Evolutionary conservation across 2,329 filamentous ascomycete species (phyloP), one percentile per base, ranked within the genome.

Genomic region (Penicillium sp.): DNA sequence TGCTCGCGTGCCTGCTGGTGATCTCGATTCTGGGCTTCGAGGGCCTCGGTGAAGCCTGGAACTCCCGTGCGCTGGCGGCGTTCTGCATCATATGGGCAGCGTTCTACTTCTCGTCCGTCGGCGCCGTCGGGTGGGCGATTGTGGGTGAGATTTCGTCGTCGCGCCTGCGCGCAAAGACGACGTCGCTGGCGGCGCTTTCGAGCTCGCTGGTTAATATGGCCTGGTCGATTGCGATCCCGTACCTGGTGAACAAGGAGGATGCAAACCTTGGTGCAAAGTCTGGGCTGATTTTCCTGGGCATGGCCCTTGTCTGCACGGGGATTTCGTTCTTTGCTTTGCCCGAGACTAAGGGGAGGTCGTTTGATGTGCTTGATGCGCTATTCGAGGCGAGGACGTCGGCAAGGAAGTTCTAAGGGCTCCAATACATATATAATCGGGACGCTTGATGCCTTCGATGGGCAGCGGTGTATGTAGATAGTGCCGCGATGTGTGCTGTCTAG

Each of bases 41-140:
- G 51, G 51, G 51, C 15, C 31, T 54, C 13, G 51, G 51, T n/a
- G 29, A 41, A 17, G 51, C 26, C 4, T 54, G 51, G 51, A 54
- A 54, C 31, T 54, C 35, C 51, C 51, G 30, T 7, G 3, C 51
- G 1, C 30, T 54, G 11, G 51, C 51, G 17, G 51, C 51, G 11
- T 54, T 54, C 17, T 54, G 51, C 51, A 54, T 54, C 11, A 54
- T 54, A 11, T 54, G 51, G 51, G 51, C 51, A 19, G 8, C 41
- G 17, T 41, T 54, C 31, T 54, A 54, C 31, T 54, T 38, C 31
- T 5, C 51, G 4, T 54, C 51, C 5, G 51, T 54, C 15, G 51
- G 51, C 5, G 51, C 51, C 13, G 51, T 54, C 23, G 51, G 51
- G 11, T 54, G 51, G 51, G 51, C 51, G 30, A 54, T 54, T 17